Conservation (phyloP, 139 green algal species). For the Auxenochlorella pyrenoidosa region DNA sequence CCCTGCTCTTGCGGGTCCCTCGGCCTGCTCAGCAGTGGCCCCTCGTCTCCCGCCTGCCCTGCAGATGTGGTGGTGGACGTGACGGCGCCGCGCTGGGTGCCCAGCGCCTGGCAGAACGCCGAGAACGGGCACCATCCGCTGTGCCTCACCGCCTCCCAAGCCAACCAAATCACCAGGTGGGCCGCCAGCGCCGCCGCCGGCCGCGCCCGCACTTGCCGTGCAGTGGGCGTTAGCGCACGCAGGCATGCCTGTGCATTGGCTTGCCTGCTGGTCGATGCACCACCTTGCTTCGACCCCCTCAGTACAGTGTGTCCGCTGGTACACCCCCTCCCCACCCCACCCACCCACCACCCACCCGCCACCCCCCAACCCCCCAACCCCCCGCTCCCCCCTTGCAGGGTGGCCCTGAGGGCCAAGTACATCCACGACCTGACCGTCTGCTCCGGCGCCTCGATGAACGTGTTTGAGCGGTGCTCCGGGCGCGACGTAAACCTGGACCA, state of each 20-base stretch:
- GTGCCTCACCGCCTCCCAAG: neutral
- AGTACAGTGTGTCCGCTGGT: too few species aligned
- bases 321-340: too few species aligned
- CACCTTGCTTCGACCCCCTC: too few species aligned
- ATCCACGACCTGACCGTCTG: neutral
- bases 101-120: neutral
- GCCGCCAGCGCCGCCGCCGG: too few species aligned
- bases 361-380: neutral
- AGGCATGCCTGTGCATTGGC: too few species aligned
- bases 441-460: neutral
- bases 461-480: neutral
- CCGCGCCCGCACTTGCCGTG: too few species aligned
- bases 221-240: too few species aligned
- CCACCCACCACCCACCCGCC: neutral
- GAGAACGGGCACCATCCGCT: neutral
- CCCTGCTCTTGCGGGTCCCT: too few species aligned
- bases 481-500: conserved; percentile 1
- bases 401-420: neutral
- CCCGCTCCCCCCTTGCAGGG: neutral
- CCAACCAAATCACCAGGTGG: neutral
- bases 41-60: neutral
- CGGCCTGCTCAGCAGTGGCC: too few species aligned
- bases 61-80: neutral
- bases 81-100: neutral
- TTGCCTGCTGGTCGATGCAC: too few species aligned